Base-by-base conservation (phyloP, 345 rosid species). In the Lumnitzera littorea region DNA sequence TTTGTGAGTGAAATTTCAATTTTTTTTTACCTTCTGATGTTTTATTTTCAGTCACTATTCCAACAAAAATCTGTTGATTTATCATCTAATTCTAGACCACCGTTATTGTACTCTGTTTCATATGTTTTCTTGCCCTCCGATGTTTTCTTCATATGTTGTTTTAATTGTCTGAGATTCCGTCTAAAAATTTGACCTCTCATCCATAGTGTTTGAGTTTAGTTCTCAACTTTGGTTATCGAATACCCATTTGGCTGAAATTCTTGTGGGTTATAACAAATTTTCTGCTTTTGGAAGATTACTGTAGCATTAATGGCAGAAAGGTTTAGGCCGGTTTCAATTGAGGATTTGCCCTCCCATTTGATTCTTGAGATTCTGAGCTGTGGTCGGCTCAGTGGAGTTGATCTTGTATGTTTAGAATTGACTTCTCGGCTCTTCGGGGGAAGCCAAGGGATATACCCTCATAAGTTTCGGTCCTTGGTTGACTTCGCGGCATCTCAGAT, bases 321-420 rank as follows among this genome's bases (percentile, higher is more conserved):
- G 47, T 73, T 67, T 69, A 74, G 81, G 74, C 54, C 65, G 48
- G 53, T 76, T 60, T 77, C 85, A 1, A 63, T 92, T 12, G 98
- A 84, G 68, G 96, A 92, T 43, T 78, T 92, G 61, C 98, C 98
- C 11, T 85, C 87, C 12, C 91, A 92, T 82, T 78, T 89, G 91
- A 74, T 89, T 64, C 70, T 92, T 59, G 98, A 92, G 64, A 87
- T 92, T 56, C 70, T 92, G 76, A 89, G 82, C 50, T 65, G 73
- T 13, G 87, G 91, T 17, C 70, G 83, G 74, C 92, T 92, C 52
- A 76, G 74, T 55, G 89, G 83, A 1, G 55, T 51, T 63, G 98
- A 92, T 76, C 86, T 92, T 13, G 86, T 74, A 11, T 70, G 60
- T 72, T 66, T 92, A 52, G 96, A 92, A 76, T 57, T 89, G 83